These are phyloP conservation scores for Plasmopara viticola DNA, from an alignment of 352 stramenopile species.

Conservation along the genomic window DNA sequence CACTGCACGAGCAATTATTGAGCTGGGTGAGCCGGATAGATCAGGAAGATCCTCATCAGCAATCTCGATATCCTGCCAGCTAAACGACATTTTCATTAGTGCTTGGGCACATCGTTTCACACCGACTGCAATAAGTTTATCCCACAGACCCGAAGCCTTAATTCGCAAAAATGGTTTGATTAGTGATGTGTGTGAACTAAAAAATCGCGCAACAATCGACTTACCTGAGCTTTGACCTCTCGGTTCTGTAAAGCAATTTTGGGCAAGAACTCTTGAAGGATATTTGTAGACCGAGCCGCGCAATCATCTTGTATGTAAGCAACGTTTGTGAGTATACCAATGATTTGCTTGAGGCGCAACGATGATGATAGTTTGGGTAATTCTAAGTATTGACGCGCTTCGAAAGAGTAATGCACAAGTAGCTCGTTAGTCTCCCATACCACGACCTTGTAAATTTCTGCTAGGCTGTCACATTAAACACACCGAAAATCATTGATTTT, in stretches of 20 bases:
- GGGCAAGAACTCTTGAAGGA: constrained; percentile 51
- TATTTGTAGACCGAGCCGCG: constrained; percentile 35
- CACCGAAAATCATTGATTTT: constrained; percentile 4
- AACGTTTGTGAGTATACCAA: constrained; percentile 64
- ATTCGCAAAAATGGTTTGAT: neutral
- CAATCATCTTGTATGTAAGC: constrained; percentile 67
- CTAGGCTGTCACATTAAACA: constrained; percentile 30
- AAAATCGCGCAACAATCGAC: neutral
- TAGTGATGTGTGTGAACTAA: no score
- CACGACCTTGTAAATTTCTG: constrained; percentile 54
- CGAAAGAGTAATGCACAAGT: constrained; percentile 51
- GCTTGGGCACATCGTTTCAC: constrained; percentile 59
- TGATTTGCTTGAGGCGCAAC: constrained; percentile 55
- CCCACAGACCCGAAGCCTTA: constrained; percentile 49
- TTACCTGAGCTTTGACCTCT: constrained; percentile 38
- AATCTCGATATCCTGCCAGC: constrained; percentile 57
- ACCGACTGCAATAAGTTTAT: constrained; percentile 36
- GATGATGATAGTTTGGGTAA: constrained; percentile 54
- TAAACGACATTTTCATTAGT: constrained; percentile 63
- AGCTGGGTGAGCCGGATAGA: constrained; percentile 14
- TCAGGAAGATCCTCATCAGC: constrained; percentile 43
- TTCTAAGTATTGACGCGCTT: constrained; percentile 58
- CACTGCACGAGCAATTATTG: constrained; percentile 48
- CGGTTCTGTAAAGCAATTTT: constrained; percentile 39
- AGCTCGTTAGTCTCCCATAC: constrained; percentile 54